Base-by-base conservation (phyloP, 2,329 filamentous ascomycete genomes). In the Penicillium sp. region DNA sequence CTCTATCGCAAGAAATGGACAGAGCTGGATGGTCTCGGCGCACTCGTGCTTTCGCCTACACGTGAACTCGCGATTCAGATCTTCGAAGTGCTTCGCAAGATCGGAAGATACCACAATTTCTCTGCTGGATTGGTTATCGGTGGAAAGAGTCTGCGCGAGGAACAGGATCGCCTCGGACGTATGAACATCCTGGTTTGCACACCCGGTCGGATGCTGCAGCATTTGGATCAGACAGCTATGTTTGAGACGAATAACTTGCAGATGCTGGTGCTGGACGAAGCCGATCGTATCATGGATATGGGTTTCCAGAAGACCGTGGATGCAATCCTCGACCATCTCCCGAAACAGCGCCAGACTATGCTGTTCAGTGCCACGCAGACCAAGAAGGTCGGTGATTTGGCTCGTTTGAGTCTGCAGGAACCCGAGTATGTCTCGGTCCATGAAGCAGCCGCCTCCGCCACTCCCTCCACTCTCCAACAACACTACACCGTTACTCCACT, bases 141-240 rank as follows among this genome's bases (percentile, higher is more conserved):
- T 38, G 94, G 94, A 38, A 96, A 96, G 80, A 92, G 84, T 71
- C 70, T 97, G 66, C 87, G 89, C 69, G 92, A 97, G 69, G 88
- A 99, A 76, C 86, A 90, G 25, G 90, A 95, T 65, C 84, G 92
- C 33, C 72, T 99, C 57, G 84, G 85, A 3, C 85, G 91, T 61
- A 97, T 99, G 93, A 99, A 97, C 71, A 97, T 99, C 45, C 77
- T 99, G 26, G 91, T 99, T 10, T 96, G 92, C 68, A 99, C 94
- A 1, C 94, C 94, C 0, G 94, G 94, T 1, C 85, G 94, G 35
- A 96, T 99, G 82, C 77, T 97, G 64, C 94, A 99, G 75, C 94
- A 99, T 73, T 80, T 99, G 67, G 93, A 96, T 68, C 92, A 97
- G 78, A 97, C 93, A 0, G 90, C 91, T 0, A 86, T 88, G 17